These are phyloP conservation scores for Penicillium glabrum DNA, from an alignment of 2,329 filamentous ascomycete species.

Conservation along the genomic window DNA sequence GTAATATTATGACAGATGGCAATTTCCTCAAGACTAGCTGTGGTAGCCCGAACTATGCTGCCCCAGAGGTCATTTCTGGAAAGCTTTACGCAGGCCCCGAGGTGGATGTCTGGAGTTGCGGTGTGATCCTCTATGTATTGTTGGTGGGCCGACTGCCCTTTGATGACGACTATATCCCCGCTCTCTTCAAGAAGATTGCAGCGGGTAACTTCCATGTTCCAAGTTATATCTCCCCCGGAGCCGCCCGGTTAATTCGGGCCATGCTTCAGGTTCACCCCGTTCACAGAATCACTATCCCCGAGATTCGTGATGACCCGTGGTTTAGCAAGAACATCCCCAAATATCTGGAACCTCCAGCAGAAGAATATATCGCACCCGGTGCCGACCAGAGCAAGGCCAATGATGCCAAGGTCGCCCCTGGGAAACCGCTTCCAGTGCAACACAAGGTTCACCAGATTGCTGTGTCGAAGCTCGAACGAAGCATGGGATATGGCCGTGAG, in stretches of 20 bases:
- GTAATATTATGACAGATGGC: slow-evolving; percentile 99
- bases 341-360: slow-evolving; percentile 82
- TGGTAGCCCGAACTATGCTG: slow-evolving; percentile 96
- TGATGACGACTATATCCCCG: slow-evolving; percentile 97
- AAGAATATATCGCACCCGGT: slow-evolving; percentile 93
- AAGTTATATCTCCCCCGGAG: slow-evolving; percentile 83
- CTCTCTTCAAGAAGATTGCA: slow-evolving; percentile 95
- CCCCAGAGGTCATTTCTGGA: slow-evolving; percentile 94
- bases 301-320: slow-evolving; percentile 92
- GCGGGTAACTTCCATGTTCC: slow-evolving; percentile 92
- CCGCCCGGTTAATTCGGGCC: slow-evolving; percentile 71
- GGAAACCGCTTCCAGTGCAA: slow-evolving; percentile 74
- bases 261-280: slow-evolving; percentile 97
- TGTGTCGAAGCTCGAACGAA: slow-evolving; percentile 93
- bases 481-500: slow-evolving; percentile 93
- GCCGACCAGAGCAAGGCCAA: slow-evolving; percentile 91
- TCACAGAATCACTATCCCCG: slow-evolving; percentile 87
- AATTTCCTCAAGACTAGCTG: slow-evolving; percentile 99
- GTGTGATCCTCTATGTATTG: slow-evolving; percentile 66
- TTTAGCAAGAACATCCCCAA: slow-evolving; percentile 82
- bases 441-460: slow-evolving; percentile 90
- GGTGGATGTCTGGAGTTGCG: slow-evolving; percentile 81
- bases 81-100: slow-evolving; percentile 97
- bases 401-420: slow-evolving; percentile 76
- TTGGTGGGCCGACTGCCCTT: slow-evolving; percentile 77